Base-by-base conservation (phyloP, 2,329 filamentous ascomycete genomes). In the Colletotrichum sp. region DNA sequence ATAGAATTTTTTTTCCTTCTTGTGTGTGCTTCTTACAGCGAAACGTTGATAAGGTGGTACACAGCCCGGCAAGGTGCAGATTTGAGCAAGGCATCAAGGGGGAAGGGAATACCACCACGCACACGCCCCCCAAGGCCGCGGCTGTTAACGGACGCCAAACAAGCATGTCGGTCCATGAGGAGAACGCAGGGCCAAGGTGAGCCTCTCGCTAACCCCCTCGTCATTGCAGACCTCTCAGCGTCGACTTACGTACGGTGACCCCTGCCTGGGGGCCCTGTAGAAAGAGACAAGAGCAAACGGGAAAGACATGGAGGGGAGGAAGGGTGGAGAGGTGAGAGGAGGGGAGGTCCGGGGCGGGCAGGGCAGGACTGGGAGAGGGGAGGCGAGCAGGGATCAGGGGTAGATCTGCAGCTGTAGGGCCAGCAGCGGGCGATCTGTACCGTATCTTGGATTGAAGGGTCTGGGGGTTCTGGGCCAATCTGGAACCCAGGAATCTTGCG, bases 391-490 rank as follows among this genome's bases (percentile, higher is more conserved):
- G 68, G 68, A 28, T 70, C 36, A 70, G 55, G 57, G 68, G 57
- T 59, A 61, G 32, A 30, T 32, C 24, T 48, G 68, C 43, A 70
- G 61, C 68, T 63, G 39, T 70, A 70, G 57, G 68, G 68, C 57
- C 68, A 70, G 68, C 68, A 70, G 68, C 68, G 36, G 55, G 68
- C 68, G 68, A 70, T 70, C 68, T 70, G 57, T 63, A 70, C 57
- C 57, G 18, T 55, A 70, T 70, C 68, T 70, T 63, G 68, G 57
- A 34, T 55, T 26, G 43, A 52, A 30, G 34, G 16, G 36, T 57
- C 36, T 63, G 68, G 52, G 67, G 14, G 24, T 34, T 48, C 57
- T 63, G 34, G 67, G n/a, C 67, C 68, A 34, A 52, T 36, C 57
- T 70, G 68, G 59, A 59, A n/a, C 36, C 55, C 9, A 24, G 55